Evolutionary conservation across 179 eudicot species (phyloP).

Genomic region (Silene coronaria): DNA sequence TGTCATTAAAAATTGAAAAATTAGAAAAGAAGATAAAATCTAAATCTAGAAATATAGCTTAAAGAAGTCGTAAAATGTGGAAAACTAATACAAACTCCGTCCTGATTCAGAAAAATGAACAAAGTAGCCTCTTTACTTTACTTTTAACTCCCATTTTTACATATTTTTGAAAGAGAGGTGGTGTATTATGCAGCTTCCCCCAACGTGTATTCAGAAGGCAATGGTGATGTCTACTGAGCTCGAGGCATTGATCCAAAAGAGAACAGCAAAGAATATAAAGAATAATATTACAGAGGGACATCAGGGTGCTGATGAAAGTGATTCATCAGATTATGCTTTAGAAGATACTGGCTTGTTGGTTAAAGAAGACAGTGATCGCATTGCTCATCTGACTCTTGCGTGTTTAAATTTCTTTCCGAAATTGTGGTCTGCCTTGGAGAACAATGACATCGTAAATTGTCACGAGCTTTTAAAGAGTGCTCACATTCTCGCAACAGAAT

Average conservation of each 20-base stretch:
- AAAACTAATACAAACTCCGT: too few relatives aligned
- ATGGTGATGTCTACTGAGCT: constrained; percentile 59
- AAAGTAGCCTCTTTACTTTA: too few relatives aligned
- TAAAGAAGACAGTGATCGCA: constrained; percentile 20
- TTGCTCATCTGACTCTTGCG: constrained; percentile 16
- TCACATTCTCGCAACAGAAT: constrained; percentile 37
- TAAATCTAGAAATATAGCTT: neutral
- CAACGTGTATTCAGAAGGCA: constrained; percentile 57
- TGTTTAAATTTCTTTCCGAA: constrained; percentile 37
- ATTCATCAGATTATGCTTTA: constrained; percentile 8
- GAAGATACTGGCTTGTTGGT: constrained; percentile 13
- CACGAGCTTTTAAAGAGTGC: constrained; percentile 41
- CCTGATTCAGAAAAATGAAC: too few relatives aligned
- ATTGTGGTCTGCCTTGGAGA: constrained; percentile 38
- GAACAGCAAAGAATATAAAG: constrained; percentile 26
- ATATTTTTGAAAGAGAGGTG: neutral
- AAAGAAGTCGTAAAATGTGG: neutral
- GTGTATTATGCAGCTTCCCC: constrained; percentile 53
- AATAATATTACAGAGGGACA: constrained; percentile 13
- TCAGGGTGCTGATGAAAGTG: constrained; percentile 11
- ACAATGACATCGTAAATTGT: constrained; percentile 32
- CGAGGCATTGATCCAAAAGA: constrained; percentile 46
- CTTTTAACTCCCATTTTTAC: neutral
- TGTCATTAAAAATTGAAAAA: too few relatives aligned
- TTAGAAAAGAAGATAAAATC: too few relatives aligned